Percentiles rank a stretch among this genome's conserved stretches.
phyloP scores from a whole-genome alignment of 2,329 filamentous ascomycete species.

The Thielaviopsis ethacetica region DNA sequence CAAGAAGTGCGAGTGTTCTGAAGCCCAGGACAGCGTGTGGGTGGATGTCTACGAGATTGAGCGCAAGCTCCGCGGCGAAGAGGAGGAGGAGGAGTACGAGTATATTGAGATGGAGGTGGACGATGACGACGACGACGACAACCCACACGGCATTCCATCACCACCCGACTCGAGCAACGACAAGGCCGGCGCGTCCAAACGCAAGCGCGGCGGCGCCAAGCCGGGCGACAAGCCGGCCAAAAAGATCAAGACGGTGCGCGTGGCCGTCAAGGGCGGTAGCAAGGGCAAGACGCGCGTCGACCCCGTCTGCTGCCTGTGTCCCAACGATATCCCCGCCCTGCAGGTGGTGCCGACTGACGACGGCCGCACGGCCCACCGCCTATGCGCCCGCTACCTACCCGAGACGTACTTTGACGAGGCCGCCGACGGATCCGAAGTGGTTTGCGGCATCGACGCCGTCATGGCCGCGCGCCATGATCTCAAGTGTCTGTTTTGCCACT shows the following conservation, averaged over 20 bases:
- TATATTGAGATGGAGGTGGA: conserved; percentile 60
- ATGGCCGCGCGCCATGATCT: conserved; percentile 77
- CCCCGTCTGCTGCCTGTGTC: conserved; percentile 79
- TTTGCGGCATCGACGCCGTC: conserved; percentile 67
- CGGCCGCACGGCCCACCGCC: conserved; percentile 69
- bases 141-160: conserved; percentile 55
- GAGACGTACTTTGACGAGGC: conserved; percentile 67
- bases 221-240: conserved; percentile 23
- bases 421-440: conserved; percentile 52
- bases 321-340: conserved; percentile 70
- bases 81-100: conserved; percentile 50
- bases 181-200: conserved; percentile 44
- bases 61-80: conserved; percentile 65
- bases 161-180: conserved; percentile 60
- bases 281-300: conserved; percentile 51
- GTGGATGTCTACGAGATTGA: conserved; percentile 94
- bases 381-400: conserved; percentile 80
- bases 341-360: conserved; percentile 78
- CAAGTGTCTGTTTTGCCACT: conserved; percentile 89
- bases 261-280: conserved; percentile 46
- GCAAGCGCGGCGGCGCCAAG: conserved; percentile 23
- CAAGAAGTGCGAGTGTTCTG: conserved; percentile 90
- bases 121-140: conserved; percentile 41
- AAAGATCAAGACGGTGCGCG: conserved; percentile 60
- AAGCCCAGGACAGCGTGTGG: conserved; percentile 95